phyloP scores from a whole-genome alignment of 164 flowering plant species.

The Pachysandra terminalis region DNA sequence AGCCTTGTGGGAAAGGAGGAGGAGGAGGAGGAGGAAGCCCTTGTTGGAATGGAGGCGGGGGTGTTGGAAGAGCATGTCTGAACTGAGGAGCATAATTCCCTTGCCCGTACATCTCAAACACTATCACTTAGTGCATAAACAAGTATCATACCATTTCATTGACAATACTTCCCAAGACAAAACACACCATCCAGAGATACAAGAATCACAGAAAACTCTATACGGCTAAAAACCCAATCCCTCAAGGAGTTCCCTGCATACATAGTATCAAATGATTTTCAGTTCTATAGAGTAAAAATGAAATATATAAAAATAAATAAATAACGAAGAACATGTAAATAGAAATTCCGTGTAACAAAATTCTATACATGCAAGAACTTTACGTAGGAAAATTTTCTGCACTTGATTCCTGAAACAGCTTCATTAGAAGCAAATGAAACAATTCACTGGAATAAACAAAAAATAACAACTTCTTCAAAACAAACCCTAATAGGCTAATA shows the following conservation, averaged over 20 bases:
- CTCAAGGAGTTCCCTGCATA: neutral
- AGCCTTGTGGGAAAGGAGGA: constrained; percentile 24
- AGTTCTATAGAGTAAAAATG: neutral
- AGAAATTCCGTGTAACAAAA: neutral
- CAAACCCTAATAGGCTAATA: constrained; percentile 8
- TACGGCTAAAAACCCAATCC: neutral
- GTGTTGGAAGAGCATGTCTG: constrained; percentile 30
- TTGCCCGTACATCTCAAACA: constrained; percentile 42
- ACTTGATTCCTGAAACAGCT: neutral
- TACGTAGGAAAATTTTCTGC: neutral
- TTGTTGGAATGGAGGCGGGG: constrained; percentile 23
- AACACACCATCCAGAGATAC: neutral
- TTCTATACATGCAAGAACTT: too few relatives aligned
- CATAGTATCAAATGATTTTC: neutral
- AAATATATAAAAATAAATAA: neutral
- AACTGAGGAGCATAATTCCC: constrained; percentile 42
- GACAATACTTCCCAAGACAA: neutral
- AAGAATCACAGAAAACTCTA: neutral
- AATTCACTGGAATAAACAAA: neutral
- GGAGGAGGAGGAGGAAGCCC: constrained; percentile 14
- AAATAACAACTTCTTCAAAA: neutral
- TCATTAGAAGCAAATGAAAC: neutral
- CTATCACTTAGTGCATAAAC: neutral
- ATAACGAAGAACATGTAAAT: neutral
- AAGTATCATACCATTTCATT: neutral